A percentile compares a stretch with the other conserved stretches of the same genome.
phyloP scores from a whole-genome alignment of 2,329 filamentous ascomycete species.

The Sporothrix humicola region DNA sequence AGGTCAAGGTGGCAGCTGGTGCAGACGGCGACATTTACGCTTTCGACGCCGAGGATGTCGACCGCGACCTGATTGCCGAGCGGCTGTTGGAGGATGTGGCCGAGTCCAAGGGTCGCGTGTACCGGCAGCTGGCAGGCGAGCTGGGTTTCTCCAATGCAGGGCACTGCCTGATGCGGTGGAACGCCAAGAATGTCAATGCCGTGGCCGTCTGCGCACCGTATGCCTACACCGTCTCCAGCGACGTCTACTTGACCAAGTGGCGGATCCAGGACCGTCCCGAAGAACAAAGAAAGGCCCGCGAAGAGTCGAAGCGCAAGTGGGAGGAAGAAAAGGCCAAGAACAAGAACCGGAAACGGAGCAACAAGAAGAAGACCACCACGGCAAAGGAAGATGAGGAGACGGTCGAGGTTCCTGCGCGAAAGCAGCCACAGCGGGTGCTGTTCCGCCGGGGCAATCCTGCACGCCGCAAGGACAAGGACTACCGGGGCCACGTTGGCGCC shows the following conservation, averaged over 20 bases:
- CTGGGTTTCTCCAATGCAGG: slow-evolving; percentile 71
- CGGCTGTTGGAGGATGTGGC: slow-evolving; percentile 89
- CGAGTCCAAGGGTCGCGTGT: slow-evolving; percentile 88
- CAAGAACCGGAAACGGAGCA: slow-evolving; percentile 64
- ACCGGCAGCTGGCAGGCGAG: slow-evolving; percentile 76
- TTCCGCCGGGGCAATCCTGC: slow-evolving; percentile 67
- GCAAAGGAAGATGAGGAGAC: not conserved
- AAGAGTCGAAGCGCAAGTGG: slow-evolving; percentile 44
- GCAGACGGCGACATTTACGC: slow-evolving; percentile 68
- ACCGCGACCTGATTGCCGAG: slow-evolving; percentile 89
- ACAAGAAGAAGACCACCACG: slow-evolving; percentile 48
- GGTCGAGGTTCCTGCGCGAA: slow-evolving; percentile 62
- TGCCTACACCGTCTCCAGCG: slow-evolving; percentile 87
- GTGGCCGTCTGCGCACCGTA: slow-evolving; percentile 80
- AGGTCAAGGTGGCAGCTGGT: slow-evolving; percentile 59
- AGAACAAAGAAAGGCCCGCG: slow-evolving; percentile 65
- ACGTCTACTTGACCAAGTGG: slow-evolving; percentile 87
- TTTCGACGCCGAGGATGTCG: slow-evolving; percentile 93
- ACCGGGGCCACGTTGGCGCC: slow-evolving; percentile 76
- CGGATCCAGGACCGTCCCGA: slow-evolving; percentile 71
- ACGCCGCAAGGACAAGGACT: slow-evolving; percentile 67
- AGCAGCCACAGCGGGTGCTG: slow-evolving; percentile 66
- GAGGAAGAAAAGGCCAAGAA: slow-evolving; percentile 60
- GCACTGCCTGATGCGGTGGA: slow-evolving; percentile 76
- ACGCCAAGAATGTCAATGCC: slow-evolving; percentile 77